Percentiles rank a stretch among this genome's conserved stretches.
Evolutionary conservation across 305 asterid species (phyloP).

Genomic region (Solanum hybrid): DNA sequence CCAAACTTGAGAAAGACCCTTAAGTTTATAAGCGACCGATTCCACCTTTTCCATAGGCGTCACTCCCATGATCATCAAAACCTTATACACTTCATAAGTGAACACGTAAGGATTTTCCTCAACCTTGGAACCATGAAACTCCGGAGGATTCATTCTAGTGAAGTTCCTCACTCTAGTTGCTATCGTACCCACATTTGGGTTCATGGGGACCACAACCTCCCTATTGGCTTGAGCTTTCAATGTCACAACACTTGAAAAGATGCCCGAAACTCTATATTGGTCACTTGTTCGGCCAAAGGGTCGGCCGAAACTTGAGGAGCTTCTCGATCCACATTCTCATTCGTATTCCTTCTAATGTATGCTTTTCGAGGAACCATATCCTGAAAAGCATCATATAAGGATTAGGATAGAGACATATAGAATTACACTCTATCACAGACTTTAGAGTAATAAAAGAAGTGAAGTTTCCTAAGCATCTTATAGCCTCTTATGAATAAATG

Average conservation of each 20-base stretch:
- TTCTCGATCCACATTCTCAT: not conserved
- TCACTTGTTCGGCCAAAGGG: too few relatives aligned
- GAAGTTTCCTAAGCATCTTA: not conserved
- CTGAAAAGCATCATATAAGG: not conserved
- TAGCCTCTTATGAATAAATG: too few relatives aligned
- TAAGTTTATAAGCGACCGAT: too few relatives aligned
- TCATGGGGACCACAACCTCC: not conserved
- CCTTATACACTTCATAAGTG: too few relatives aligned
- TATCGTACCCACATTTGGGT: not conserved
- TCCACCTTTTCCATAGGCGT: too few relatives aligned
- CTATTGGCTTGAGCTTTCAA: not conserved
- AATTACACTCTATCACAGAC: not conserved
- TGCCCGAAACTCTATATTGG: too few relatives aligned
- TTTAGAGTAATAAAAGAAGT: too few relatives aligned
- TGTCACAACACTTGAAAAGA: not conserved
- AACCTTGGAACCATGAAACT: not conserved
- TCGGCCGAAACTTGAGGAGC: not conserved
- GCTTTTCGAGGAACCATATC: not conserved
- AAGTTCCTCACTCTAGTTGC: not conserved
- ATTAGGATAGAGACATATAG: not conserved
- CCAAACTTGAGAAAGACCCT: too few relatives aligned
- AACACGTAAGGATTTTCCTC: too few relatives aligned
- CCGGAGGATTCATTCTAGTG: not conserved
- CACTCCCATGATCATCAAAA: too few relatives aligned
- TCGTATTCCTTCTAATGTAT: too few relatives aligned